Base-by-base conservation (phyloP, 1,284 basidiomycete genomes). In the Ceratorhiza oryzae-sativae region DNA sequence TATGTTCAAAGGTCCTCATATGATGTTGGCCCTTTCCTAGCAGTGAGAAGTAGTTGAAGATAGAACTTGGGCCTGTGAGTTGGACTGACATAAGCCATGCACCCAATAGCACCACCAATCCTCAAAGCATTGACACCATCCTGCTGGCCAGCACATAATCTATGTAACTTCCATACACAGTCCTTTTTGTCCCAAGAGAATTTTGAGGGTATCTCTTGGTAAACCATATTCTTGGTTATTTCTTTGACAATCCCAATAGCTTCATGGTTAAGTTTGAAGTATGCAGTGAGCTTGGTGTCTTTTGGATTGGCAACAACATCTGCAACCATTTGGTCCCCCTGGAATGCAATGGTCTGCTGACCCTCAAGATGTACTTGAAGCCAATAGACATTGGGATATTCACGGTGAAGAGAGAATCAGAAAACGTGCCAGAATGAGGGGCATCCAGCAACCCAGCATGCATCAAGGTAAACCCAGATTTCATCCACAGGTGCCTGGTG, bases 181-280 rank as follows among this genome's bases (percentile, higher is more conserved):
- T 34, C 25, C 72, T 72, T 9, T 56, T 49, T 1, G 3, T 74
- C 60, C 70, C 75, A 80, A 1, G 76, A 74, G 71, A 79, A 81
- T 0, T 68, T 0, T 23, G 80, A 76, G 0, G 81, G 81, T 74
- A 85, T 83, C 1, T 85, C 82, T n/a, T 83, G 80, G 63, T 85
- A 85, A 0, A 80, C 79, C 41, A 75, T 65, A 4, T 77, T 27
- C 1, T 78, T 75, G 5, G 81, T 81, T 5, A 77, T 65, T 63
- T 76, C 74, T 3, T 77, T 78, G 36, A 79, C 76, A 2, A 20
- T 20, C 9, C 63, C 46, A 0, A 73, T 76, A 30, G 48, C 27
- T 72, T 80, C 71, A 0, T 74, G 56, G 75, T 86, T 85, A 0
- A 80, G 80, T 1, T 79, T 77, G 73, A 86, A 85, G 75, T 78